Evolutionary conservation across 1,139 yeast species (phyloP).

Genomic region (Geotrichum histeridarum): DNA sequence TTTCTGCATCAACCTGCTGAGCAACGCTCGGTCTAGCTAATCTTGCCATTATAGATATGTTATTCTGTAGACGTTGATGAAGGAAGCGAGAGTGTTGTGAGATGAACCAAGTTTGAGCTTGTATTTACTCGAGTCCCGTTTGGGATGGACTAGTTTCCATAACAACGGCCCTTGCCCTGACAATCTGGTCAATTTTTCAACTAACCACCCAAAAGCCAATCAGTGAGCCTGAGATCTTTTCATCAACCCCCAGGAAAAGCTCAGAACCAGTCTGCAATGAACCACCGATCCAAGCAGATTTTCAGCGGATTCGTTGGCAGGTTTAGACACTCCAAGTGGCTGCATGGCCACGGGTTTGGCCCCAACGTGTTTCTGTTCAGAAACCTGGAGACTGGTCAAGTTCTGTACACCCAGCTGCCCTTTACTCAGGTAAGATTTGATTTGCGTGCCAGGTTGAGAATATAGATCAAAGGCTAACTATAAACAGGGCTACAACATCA

Average conservation of each 20-base stretch:
- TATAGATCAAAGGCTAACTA: background rate
- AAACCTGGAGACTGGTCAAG: conserved; percentile 85
- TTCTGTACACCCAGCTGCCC: conserved; percentile 76
- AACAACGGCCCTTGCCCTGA: conserved; percentile 2
- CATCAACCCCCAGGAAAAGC: background rate
- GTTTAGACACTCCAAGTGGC: conserved; percentile 42
- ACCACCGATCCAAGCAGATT: conserved; percentile 16
- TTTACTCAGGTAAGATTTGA: conserved; percentile 38
- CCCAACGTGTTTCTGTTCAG: conserved; percentile 82
- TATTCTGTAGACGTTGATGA: background rate
- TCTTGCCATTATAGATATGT: conserved; percentile 1
- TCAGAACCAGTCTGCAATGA: background rate
- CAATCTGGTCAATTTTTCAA: conserved; percentile 1
- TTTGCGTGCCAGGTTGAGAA: background rate
- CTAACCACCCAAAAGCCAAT: conserved; percentile 5
- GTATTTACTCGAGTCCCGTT: conserved; percentile 3
- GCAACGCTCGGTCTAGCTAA: conserved; percentile 6
- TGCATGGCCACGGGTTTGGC: conserved; percentile 53
- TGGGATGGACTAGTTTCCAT: background rate
- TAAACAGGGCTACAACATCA: conserved; percentile 54
- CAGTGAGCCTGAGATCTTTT: background rate
- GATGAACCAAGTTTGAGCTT: background rate
- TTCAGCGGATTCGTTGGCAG: conserved; percentile 25
- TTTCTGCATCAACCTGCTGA: conserved; percentile 4
- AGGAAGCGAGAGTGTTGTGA: background rate